Percentiles rank a stretch among this genome's conserved stretches.
Conservation (phyloP, 1,284 basidiomycete genomes). For the Phylloporus sp. region DNA sequence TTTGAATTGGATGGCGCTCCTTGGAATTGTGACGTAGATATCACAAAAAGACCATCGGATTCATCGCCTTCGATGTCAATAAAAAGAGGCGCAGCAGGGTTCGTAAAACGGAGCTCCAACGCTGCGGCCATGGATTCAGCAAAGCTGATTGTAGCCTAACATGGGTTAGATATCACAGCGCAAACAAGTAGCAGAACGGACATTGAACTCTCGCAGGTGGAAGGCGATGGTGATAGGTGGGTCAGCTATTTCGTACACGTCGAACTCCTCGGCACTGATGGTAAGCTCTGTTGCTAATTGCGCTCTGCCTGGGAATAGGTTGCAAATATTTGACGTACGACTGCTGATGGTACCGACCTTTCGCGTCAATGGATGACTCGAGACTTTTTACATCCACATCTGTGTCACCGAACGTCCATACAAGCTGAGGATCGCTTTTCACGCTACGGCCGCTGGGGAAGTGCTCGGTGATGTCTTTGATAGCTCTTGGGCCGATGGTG, state of each 20-base stretch:
- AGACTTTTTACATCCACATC: slow-evolving; percentile 72
- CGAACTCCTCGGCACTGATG: slow-evolving; percentile 77
- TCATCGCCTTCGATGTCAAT: slow-evolving; percentile 72
- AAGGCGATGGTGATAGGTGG: slow-evolving; percentile 71
- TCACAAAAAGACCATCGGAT: slow-evolving; percentile 67
- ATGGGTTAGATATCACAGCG: slow-evolving; percentile 6
- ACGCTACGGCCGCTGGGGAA: slow-evolving; percentile 64
- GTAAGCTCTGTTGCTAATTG: slow-evolving; percentile 74
- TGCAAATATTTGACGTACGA: neutral
- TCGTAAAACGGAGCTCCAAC: slow-evolving; percentile 74
- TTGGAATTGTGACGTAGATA: slow-evolving; percentile 69
- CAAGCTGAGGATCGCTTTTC: slow-evolving; percentile 73
- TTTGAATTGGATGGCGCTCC: slow-evolving; percentile 37
- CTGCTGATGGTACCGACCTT: slow-evolving; percentile 47
- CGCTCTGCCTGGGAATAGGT: slow-evolving; percentile 49
- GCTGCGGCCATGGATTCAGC: slow-evolving; percentile 68
- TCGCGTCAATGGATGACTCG: slow-evolving; percentile 65
- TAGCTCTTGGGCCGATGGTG: slow-evolving; percentile 66
- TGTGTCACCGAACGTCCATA: slow-evolving; percentile 71
- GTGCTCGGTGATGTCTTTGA: slow-evolving; percentile 81
- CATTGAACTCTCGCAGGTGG: slow-evolving; percentile 82
- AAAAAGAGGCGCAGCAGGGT: slow-evolving; percentile 70
- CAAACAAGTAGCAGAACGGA: slow-evolving; percentile 32
- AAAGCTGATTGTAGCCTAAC: slow-evolving; percentile 74
- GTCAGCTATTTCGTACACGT: slow-evolving; percentile 65